Evolutionary conservation across 371 early-diverging fungal species (phyloP).

Genomic region (Polyrhizophydium stewartii): DNA sequence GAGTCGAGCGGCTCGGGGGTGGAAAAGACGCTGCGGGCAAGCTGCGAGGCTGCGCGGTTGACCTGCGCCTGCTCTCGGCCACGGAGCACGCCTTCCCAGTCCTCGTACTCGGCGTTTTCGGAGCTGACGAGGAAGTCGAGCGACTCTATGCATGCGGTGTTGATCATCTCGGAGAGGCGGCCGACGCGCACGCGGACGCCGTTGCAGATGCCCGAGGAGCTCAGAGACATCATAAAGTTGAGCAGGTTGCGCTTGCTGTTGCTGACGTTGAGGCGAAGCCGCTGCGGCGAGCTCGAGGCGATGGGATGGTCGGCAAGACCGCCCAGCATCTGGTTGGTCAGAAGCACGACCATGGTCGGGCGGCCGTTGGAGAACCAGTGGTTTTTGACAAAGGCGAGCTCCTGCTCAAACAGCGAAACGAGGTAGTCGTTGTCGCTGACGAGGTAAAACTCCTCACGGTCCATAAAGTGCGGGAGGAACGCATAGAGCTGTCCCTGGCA

Average conservation of each 20-base stretch:
- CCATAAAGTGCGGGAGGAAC: constrained; percentile 87
- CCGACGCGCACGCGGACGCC: constrained; percentile 71
- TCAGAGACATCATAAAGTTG: constrained; percentile 79
- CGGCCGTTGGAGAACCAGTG: constrained; percentile 77
- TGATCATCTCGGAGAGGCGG: constrained; percentile 68
- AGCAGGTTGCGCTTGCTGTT: constrained; percentile 60
- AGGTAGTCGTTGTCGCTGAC: constrained; percentile 76
- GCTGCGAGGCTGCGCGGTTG: not conserved
- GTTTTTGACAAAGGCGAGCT: constrained; percentile 68
- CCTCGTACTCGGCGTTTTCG: constrained; percentile 45
- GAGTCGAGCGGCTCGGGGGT: not conserved
- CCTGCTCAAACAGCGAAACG: constrained; percentile 73
- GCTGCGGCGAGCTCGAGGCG: constrained; percentile 2
- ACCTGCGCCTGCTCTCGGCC: not conserved
- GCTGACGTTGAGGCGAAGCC: constrained; percentile 15
- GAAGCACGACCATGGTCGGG: constrained; percentile 74
- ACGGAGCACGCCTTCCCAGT: constrained; percentile 67
- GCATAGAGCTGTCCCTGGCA: constrained; percentile 79
- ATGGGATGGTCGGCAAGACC: constrained; percentile 17
- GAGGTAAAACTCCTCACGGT: constrained; percentile 80
- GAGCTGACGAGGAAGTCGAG: constrained; percentile 75
- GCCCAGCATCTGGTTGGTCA: constrained; percentile 76
- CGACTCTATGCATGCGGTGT: constrained; percentile 73
- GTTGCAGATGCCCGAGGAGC: constrained; percentile 58
- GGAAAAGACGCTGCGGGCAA: not conserved